Conservation (phyloP, 495 filamentous ascomycete species). For the Hypoxylon intermedium region DNA sequence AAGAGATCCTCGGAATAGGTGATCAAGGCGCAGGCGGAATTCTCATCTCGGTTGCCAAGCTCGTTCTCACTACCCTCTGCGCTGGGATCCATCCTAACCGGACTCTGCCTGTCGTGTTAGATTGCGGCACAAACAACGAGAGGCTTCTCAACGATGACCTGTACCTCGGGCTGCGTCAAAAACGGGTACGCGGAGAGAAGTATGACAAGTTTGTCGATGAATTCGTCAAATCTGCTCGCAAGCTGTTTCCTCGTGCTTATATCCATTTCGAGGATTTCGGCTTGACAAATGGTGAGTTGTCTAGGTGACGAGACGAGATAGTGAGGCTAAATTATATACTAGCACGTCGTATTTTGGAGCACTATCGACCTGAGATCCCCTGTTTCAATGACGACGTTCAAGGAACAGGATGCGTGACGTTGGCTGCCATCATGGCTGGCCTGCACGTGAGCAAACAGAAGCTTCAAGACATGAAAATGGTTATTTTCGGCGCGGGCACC, state of each 20-base stretch:
- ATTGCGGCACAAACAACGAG: conserved; percentile 87
- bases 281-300: conserved; percentile 54
- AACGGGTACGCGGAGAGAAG: conserved; percentile 69
- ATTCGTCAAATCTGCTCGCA: conserved; percentile 71
- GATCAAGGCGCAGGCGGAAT: conserved; percentile 92
- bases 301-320: background rate
- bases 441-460: conserved; percentile 72
- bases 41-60: conserved; percentile 82
- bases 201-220: conserved; percentile 81
- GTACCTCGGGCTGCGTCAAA: conserved; percentile 77
- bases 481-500: conserved; percentile 83
- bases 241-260: conserved; percentile 79
- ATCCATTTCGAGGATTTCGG: conserved; percentile 81
- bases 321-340: background rate
- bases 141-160: conserved; percentile 77
- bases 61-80: conserved; percentile 82
- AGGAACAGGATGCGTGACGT: conserved; percentile 85
- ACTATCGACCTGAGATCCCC: conserved; percentile 71
- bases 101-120: conserved; percentile 82
- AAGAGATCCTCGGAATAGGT: conserved; percentile 84
- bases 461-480: conserved; percentile 69
- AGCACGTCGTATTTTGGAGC: conserved; percentile 73
- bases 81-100: conserved; percentile 83
- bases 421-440: conserved; percentile 79
- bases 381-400: conserved; percentile 96